These are phyloP conservation scores for Lactarius tabidus DNA, from an alignment of 768 basidiomycete genomes.

Conservation along the genomic window DNA sequence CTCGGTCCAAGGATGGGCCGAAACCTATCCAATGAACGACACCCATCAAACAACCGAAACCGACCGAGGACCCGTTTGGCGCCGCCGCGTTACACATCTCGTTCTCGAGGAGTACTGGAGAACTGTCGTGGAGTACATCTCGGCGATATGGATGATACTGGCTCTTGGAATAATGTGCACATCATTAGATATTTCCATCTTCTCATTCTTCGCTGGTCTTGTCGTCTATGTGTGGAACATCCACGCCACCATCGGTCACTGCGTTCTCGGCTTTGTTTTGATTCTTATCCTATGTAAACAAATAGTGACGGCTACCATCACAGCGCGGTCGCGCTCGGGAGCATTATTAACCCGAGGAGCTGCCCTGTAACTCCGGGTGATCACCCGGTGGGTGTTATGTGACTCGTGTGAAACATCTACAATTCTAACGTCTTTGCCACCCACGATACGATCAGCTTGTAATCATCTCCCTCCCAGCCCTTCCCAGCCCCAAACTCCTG, in stretches of 20 bases:
- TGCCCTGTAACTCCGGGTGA: no score
- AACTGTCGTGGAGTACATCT: no score
- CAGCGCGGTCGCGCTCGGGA: no score
- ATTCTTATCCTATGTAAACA: background rate
- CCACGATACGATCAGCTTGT: constrained; percentile 1
- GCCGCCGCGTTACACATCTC: no score
- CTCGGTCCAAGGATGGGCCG: background rate
- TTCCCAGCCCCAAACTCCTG: background rate
- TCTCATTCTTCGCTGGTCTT: background rate
- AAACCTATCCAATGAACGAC: background rate
- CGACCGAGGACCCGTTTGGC: no score
- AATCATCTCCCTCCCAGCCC: constrained; percentile 4
- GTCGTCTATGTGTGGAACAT: background rate
- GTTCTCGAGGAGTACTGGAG: no score
- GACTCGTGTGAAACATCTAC: background rate
- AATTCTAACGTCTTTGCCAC: background rate
- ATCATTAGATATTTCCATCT: background rate
- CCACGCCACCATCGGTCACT: background rate
- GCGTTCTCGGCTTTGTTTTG: background rate
- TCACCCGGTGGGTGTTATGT: no score
- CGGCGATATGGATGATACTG: no score
- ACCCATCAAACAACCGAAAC: no score
- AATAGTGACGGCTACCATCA: no score
- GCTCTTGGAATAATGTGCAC: background rate
- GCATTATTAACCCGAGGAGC: no score